Percentiles rank a stretch among this genome's conserved stretches.
Conservation (phyloP, 108 stramenopile genomes). For the Nitzschia palea region DNA sequence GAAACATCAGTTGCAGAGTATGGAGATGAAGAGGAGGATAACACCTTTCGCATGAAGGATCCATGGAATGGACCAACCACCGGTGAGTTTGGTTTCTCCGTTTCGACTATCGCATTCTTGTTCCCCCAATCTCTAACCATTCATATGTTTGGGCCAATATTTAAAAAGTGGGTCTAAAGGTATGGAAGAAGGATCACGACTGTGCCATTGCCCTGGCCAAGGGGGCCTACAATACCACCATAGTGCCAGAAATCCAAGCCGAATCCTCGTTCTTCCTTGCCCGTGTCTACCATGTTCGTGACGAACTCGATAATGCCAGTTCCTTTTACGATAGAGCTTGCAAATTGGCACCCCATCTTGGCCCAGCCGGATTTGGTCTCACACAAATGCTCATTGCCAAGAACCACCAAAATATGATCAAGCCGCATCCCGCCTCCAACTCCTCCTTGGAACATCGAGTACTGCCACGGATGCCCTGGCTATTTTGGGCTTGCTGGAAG, state of each 20-base stretch:
- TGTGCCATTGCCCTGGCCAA: slow-evolving; percentile 86
- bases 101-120: background rate
- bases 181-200: slow-evolving; percentile 92
- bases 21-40: slow-evolving; percentile 34
- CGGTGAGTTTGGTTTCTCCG: slow-evolving; percentile 29
- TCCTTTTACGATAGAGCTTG: slow-evolving; percentile 78
- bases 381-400: slow-evolving; percentile 77
- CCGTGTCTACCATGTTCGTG: slow-evolving; percentile 83
- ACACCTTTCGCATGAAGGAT: slow-evolving; percentile 65
- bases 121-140: no score
- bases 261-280: slow-evolving; percentile 89
- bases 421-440: slow-evolving; percentile 59
- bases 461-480: slow-evolving; percentile 85
- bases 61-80: slow-evolving; percentile 68
- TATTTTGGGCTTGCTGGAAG: slow-evolving; percentile 71
- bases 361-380: slow-evolving; percentile 80
- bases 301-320: slow-evolving; percentile 72
- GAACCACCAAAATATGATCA: slow-evolving; percentile 62
- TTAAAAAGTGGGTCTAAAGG: slow-evolving; percentile 50
- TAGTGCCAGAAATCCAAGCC: slow-evolving; percentile 80
- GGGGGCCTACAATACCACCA: slow-evolving; percentile 80
- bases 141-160: no score
- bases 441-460: slow-evolving; percentile 59
- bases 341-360: slow-evolving; percentile 66
- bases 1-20: slow-evolving; percentile 6